Base-by-base conservation (phyloP, 2,329 filamentous ascomycete genomes). In the Chlorencoelia australis region DNA sequence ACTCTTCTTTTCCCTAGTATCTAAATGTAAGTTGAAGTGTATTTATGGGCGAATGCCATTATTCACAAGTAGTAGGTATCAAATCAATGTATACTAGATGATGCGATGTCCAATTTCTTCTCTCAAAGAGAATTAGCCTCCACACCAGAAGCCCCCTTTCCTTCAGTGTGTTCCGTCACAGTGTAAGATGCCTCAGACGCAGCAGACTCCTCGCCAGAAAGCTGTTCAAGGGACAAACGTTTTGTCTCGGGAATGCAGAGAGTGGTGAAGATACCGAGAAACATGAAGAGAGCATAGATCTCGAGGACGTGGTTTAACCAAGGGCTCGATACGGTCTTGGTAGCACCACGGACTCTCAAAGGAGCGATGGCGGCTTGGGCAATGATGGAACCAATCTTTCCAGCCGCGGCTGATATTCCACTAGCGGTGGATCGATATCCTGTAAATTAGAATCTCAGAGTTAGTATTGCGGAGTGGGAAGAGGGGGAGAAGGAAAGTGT, bases 241-340 rank as follows among this genome's bases (percentile, higher is more conserved):
- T 82, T 87, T 0, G 80, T 87, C 62, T 87, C 84, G 0, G 82
- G 82, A 18, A 88, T 79, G 20, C 89, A 60, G 3, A 88, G 61
- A 1, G 78, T 76, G 2, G 75, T 75, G 32, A 84, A 60, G 36
- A 74, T 68, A 30, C 84, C 84, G 28, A 71, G 68, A 4, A 89
- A 65, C 83, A 88, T 89, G 64, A 89, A 87, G 7, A 84, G 66
- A 0, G 81, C 80, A 57, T 84, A 87, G 30, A 88, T 80, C 56
- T 85, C 68, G 62, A 89, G 75, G 29, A 88, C 71, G 40, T 81
- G 75, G 57, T 82, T 71, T 36, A 88, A 67, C 71, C 79, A 82
- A 4, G 38, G 38, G 11, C 20, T 40, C 15, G 38, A 22, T 22
- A 27, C 24, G 4, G 30, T 40, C 7, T 34, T 26, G 2, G 29